Evolutionary conservation across 2,329 filamentous ascomycete genomes (phyloP).

Genomic region (Purpureocillium takamizusanense): DNA sequence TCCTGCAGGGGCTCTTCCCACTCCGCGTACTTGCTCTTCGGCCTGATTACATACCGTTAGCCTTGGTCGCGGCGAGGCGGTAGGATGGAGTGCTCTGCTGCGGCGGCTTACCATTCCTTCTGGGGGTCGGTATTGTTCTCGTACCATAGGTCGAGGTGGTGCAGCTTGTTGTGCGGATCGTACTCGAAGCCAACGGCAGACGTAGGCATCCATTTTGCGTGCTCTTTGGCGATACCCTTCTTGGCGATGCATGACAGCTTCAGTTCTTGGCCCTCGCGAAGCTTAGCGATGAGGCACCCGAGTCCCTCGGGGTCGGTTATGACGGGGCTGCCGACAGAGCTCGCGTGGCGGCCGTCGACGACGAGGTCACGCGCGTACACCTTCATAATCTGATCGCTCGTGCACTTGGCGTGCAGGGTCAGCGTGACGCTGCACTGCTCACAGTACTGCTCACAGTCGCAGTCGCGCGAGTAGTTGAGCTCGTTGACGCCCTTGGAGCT

Average conservation of each 20-base stretch:
- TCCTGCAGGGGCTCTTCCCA: constrained; percentile 74
- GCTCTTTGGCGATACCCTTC: constrained; percentile 98
- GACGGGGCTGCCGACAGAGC: constrained; percentile 73
- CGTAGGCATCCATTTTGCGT: constrained; percentile 94
- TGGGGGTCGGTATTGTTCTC: constrained; percentile 64
- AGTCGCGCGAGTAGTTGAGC: constrained; percentile 83
- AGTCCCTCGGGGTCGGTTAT: constrained; percentile 74
- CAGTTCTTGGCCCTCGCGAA: constrained; percentile 82
- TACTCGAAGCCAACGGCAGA: constrained; percentile 95
- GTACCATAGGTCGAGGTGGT: constrained; percentile 90
- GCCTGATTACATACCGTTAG: constrained; percentile 39
- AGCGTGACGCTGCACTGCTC: constrained; percentile 83
- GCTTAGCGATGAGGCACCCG: constrained; percentile 81
- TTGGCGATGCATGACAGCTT: constrained; percentile 89
- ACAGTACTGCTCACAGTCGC: constrained; percentile 93
- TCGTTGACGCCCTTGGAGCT: constrained; percentile 75
- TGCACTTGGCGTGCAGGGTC: constrained; percentile 77
- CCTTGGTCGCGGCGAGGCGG: no score
- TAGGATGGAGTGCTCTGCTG: background rate
- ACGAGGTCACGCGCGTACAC: constrained; percentile 88
- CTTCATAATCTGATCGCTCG: constrained; percentile 78
- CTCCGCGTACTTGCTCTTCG: constrained; percentile 68
- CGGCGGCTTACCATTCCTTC: constrained; percentile 65
- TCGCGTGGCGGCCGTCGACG: constrained; percentile 59
- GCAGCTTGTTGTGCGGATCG: constrained; percentile 92